Conservation (phyloP, 2,329 filamentous ascomycete species). For the Hypoxylon sp. region DNA sequence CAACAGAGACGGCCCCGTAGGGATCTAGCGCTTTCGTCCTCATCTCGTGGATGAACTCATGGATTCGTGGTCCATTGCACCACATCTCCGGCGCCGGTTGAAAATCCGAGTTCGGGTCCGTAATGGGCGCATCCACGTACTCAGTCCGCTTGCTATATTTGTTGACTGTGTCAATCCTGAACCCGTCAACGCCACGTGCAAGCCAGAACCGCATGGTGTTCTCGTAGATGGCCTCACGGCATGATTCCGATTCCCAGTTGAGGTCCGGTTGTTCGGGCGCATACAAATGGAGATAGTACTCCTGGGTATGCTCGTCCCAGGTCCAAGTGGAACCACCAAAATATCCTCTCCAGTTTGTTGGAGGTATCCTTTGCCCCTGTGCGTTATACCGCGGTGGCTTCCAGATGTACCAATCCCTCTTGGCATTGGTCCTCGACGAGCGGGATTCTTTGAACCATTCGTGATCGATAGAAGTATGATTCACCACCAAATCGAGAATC, state of each 20-base stretch:
- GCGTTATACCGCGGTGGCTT: slow-evolving; percentile 68
- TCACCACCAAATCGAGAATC: slow-evolving; percentile 80
- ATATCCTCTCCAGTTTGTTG: slow-evolving; percentile 70
- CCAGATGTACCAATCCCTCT: slow-evolving; percentile 78
- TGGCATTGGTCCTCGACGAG: slow-evolving; percentile 64
- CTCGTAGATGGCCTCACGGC: slow-evolving; percentile 77
- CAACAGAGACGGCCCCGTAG: slow-evolving; percentile 74
- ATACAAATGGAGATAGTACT: slow-evolving; percentile 75
- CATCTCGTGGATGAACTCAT: slow-evolving; percentile 75
- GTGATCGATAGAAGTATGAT: slow-evolving; percentile 74
- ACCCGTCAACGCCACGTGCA: slow-evolving; percentile 75
- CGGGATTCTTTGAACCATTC: slow-evolving; percentile 71
- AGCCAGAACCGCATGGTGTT: slow-evolving; percentile 81
- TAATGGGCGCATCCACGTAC: slow-evolving; percentile 68
- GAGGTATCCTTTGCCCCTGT: slow-evolving; percentile 68
- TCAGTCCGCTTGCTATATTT: slow-evolving; percentile 74
- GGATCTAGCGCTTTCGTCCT: slow-evolving; percentile 64
- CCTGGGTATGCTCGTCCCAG: slow-evolving; percentile 65
- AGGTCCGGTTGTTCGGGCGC: slow-evolving; percentile 80
- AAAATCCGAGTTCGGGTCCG: slow-evolving; percentile 56
- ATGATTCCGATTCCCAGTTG: slow-evolving; percentile 80
- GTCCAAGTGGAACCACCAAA: slow-evolving; percentile 67
- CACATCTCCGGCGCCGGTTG: slow-evolving; percentile 66
- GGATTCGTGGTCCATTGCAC: slow-evolving; percentile 74
- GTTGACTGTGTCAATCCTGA: slow-evolving; percentile 78